phyloP scores from a whole-genome alignment of 2,329 filamentous ascomycete genomes.

The Stylonectria norvegica region DNA sequence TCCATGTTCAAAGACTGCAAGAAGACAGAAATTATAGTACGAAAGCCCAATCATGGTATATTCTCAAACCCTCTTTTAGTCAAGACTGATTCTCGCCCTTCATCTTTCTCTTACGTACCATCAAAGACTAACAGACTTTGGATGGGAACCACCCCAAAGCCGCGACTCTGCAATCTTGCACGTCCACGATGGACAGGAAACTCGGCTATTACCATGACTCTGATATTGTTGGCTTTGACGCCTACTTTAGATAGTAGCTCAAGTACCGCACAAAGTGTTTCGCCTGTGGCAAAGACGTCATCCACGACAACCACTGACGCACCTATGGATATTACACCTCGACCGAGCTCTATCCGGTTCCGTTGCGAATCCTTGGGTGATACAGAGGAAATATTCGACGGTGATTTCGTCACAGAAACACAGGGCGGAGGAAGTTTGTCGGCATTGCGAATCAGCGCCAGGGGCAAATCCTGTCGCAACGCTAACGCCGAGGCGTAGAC shows the following conservation, averaged over 20 bases:
- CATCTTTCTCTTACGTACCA: conserved; percentile 16
- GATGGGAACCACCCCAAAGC: conserved; percentile 49
- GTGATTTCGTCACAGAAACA: conserved; percentile 43
- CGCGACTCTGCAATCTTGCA: conserved; percentile 39
- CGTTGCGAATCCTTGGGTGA: conserved; percentile 19
- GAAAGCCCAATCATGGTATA: too few species aligned
- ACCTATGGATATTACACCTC: conserved; percentile 37
- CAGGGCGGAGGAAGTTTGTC: conserved; percentile 59
- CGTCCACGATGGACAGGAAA: conserved; percentile 55
- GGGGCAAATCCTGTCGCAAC: conserved; percentile 34
- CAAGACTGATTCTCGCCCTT: too few species aligned
- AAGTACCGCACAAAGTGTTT: conserved; percentile 53
- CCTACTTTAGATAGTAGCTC: conserved; percentile 44
- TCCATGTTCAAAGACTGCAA: too few species aligned
- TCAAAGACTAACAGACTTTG: conserved; percentile 50
- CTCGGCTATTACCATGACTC: conserved; percentile 54
- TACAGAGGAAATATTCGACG: conserved; percentile 54
- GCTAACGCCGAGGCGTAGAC: conserved; percentile 53
- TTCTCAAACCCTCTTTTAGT: too few species aligned
- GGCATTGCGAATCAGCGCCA: conserved; percentile 51
- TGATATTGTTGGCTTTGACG: conserved; percentile 39
- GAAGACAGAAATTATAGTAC: too few species aligned
- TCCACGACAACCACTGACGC: conserved; percentile 52
- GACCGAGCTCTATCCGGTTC: conserved; percentile 48
- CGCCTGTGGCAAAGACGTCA: conserved; percentile 56